These are phyloP conservation scores for Lepidium campestre DNA, from an alignment of 441 rosid species.

Conservation along the genomic window DNA sequence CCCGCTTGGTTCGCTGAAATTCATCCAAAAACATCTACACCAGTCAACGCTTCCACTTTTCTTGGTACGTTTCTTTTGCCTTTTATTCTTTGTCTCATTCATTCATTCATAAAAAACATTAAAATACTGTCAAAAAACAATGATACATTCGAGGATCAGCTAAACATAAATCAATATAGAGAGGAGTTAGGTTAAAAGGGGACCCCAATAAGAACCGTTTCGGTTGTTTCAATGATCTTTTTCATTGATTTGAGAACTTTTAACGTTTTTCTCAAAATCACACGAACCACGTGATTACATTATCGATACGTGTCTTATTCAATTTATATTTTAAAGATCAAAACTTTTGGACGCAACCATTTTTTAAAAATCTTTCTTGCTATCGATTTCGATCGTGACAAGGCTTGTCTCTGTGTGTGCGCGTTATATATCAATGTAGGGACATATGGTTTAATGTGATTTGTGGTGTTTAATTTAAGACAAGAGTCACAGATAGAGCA, in stretches of 20 bases:
- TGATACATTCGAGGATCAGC: too few species aligned
- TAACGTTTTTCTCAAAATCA: slow-evolving; percentile 23
- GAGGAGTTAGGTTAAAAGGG: slow-evolving; percentile 26
- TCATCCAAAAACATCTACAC: slow-evolving; percentile 72
- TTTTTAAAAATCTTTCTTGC: neutral
- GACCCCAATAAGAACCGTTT: slow-evolving; percentile 21
- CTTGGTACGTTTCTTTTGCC: slow-evolving; percentile 48
- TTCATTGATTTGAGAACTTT: slow-evolving; percentile 12
- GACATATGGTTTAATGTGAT: slow-evolving; percentile 3
- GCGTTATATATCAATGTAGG: slow-evolving; percentile 15
- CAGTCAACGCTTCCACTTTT: slow-evolving; percentile 91
- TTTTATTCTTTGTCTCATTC: too few species aligned
- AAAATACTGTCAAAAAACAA: neutral
- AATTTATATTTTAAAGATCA: slow-evolving; percentile 4
- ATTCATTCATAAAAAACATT: neutral
- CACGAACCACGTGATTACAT: slow-evolving; percentile 26
- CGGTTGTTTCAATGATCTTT: slow-evolving; percentile 17
- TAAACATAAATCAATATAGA: neutral
- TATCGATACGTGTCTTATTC: slow-evolving; percentile 22
- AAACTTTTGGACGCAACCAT: slow-evolving; percentile 11
- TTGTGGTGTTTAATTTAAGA: slow-evolving; percentile 7
- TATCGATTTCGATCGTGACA: slow-evolving; percentile 18
- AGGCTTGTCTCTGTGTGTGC: neutral
- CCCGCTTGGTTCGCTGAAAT: slow-evolving; percentile 84
- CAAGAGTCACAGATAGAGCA: slow-evolving; percentile 5